phyloP scores from a whole-genome alignment of 2,329 filamentous ascomycete species.

The Paracoccidioides lutzii region DNA sequence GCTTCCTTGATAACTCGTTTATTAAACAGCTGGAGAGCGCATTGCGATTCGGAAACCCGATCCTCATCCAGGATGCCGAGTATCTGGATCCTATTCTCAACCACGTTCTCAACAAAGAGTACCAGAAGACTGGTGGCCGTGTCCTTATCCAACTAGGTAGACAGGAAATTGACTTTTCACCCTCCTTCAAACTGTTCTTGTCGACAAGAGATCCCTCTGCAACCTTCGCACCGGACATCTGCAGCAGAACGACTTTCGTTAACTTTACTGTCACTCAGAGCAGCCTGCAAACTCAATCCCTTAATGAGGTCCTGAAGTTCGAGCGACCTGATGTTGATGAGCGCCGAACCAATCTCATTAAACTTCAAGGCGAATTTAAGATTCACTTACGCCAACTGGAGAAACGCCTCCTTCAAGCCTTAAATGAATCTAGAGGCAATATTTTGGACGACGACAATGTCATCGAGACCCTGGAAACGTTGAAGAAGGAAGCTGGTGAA shows the following conservation, averaged over 20 bases:
- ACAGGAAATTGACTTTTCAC: constrained; percentile 98
- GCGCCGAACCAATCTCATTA: constrained; percentile 90
- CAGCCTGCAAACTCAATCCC: constrained; percentile 92
- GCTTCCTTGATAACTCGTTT: constrained; percentile 95
- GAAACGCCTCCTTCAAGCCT: constrained; percentile 81
- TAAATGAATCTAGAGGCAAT: constrained; percentile 95
- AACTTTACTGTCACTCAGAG: constrained; percentile 99
- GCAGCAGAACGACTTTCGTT: constrained; percentile 96
- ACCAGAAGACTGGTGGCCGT: constrained; percentile 95
- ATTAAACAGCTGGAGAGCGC: constrained; percentile 97
- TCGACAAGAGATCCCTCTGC: constrained; percentile 94
- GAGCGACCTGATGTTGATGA: constrained; percentile 96
- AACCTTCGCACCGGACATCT: constrained; percentile 89
- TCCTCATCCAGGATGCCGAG: constrained; percentile 95
- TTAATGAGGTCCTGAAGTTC: constrained; percentile 94
- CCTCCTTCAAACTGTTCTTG: constrained; percentile 86
- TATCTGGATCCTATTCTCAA: constrained; percentile 95
- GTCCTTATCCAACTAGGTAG: constrained; percentile 96
- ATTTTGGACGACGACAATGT: constrained; percentile 97
- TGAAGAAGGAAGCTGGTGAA: constrained; percentile 94
- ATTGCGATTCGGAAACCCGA: constrained; percentile 92
- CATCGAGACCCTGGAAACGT: constrained; percentile 90
- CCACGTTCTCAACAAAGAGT: constrained; percentile 98
- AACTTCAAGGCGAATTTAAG: constrained; percentile 97
- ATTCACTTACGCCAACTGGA: constrained; percentile 93